Base-by-base conservation (phyloP, 306 rosid species). In the Chamaecrista fasciculata region DNA sequence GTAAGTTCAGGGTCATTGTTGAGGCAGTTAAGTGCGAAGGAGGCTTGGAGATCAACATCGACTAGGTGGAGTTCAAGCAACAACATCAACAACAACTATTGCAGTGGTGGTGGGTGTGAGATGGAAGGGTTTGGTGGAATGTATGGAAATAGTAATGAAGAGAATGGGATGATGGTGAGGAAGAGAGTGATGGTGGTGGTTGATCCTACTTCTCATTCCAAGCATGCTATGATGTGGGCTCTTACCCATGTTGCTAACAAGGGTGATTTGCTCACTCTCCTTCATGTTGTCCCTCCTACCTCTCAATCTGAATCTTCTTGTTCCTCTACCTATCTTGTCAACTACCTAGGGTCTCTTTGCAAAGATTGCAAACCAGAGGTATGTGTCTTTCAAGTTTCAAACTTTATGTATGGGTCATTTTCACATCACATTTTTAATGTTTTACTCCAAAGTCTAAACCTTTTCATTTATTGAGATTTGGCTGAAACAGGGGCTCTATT, bases 131-230 rank as follows among this genome's bases (percentile, higher is more conserved):
- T 80, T 18, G 56, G 66, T 12, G 46, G 69, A 42, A 61, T 78
- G 86, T 80, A 75, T 67, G 91, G 87, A 24, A 73, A 66, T 67
- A 89, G 87, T 20, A 73, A 66, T 5, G 83, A 71, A 48, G 78
- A 46, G 47, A 83, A 77, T 55, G 85, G 79, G 50, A 8, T 68
- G 26, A 62, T 21, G 40, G 78, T 74, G 70, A 91, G 73, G 77
- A 91, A 91, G 84, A 88, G 96, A 75, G 91, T 86, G 69, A 88
- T 91, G 97, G 97, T 91, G 14, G 85, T 86, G 63, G 90, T 91
- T 72, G 97, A 91, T 76, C 80, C 85, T 19, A 69, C 89, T 19
- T 66, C 92, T 3, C 87, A 88, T 64, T 86, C 97, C 36, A 88
- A 81, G 62, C 91, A 88, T 73, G 97, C 97, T 23, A 83, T 89